A percentile compares a stretch with the other conserved stretches of the same genome.
phyloP scores from a whole-genome alignment of 805 yeast species.

The Cyberlindnera japonica region DNA sequence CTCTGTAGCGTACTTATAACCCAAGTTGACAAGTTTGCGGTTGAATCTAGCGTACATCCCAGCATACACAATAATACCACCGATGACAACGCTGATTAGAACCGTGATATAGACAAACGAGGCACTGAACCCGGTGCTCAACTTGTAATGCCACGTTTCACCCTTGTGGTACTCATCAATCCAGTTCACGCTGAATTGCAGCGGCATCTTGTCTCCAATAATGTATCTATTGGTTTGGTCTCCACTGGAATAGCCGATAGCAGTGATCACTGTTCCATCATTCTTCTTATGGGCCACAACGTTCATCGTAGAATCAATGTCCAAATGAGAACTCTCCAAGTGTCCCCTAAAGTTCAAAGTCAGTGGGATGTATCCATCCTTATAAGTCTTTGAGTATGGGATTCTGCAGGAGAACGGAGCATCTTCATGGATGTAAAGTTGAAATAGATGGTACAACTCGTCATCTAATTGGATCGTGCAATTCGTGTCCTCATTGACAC shows the following conservation, averaged over 20 bases:
- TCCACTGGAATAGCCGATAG: conserved; percentile 56
- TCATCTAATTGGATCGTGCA: conserved; percentile 64
- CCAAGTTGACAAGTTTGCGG: no score
- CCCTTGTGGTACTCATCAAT: conserved; percentile 21
- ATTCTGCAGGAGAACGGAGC: conserved; percentile 68
- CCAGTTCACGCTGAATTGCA: conserved; percentile 62
- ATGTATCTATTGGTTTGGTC: conserved; percentile 52
- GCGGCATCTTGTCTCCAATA: conserved; percentile 60
- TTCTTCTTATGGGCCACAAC: conserved; percentile 40
- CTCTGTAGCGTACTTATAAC: conserved; percentile 18
- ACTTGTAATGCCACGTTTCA: conserved; percentile 11
- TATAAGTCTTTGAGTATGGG: conserved; percentile 39
- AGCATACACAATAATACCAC: conserved; percentile 12
- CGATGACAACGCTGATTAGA: conserved; percentile 4
- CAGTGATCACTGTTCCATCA: conserved; percentile 38
- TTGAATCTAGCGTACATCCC: no score
- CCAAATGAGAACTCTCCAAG: conserved; percentile 63
- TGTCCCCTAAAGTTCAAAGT: conserved; percentile 63
- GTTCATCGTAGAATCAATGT: conserved; percentile 56
- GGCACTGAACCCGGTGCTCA: conserved; percentile 9
- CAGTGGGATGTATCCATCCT: conserved; percentile 49
- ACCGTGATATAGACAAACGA: neutral
- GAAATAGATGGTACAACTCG: conserved; percentile 67
- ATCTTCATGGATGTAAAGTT: conserved; percentile 73
- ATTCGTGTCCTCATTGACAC: conserved; percentile 43